phyloP scores from a whole-genome alignment of 108 stramenopile species.

The Pseudonitzschia pungens region DNA sequence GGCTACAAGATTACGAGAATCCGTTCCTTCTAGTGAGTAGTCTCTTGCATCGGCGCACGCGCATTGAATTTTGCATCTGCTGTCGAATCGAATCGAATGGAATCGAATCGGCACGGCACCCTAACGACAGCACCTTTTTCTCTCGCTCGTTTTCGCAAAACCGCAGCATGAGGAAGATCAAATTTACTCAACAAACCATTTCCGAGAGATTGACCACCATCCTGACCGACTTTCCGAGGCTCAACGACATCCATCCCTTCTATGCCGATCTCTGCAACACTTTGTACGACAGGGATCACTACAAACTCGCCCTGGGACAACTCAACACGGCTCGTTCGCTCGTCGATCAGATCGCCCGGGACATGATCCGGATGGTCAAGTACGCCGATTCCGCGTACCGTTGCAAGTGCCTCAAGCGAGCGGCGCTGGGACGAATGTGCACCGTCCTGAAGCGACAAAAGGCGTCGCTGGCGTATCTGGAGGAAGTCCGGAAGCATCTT shows the following conservation, averaged over 20 bases:
- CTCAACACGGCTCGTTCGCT: constrained; percentile 95
- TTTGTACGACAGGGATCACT: constrained; percentile 98
- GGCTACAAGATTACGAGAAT: constrained; percentile 97
- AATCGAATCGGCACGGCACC: neutral
- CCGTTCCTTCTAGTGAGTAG: constrained; percentile 93
- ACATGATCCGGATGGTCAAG: constrained; percentile 98
- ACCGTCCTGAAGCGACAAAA: constrained; percentile 98
- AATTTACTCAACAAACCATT: constrained; percentile 98
- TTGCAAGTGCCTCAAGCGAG: constrained; percentile 99
- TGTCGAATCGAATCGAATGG: too few relatives aligned
- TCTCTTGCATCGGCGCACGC: neutral
- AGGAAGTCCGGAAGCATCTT: constrained; percentile 98
- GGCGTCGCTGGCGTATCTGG: constrained; percentile 92
- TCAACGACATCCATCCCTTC: constrained; percentile 99
- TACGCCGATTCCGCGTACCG: constrained; percentile 98
- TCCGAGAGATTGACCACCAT: constrained; percentile 89
- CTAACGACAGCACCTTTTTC: neutral
- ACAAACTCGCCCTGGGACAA: constrained; percentile 99
- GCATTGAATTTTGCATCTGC: too few relatives aligned
- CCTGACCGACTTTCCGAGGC: constrained; percentile 95
- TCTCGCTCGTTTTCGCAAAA: too few relatives aligned
- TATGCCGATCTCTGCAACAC: constrained; percentile 99
- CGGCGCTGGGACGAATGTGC: constrained; percentile 98
- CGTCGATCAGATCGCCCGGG: constrained; percentile 88
- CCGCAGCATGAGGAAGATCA: constrained; percentile 97